These are phyloP conservation scores for Penicillium longicatenatum DNA, from an alignment of 495 filamentous ascomycete genomes.

Conservation along the genomic window DNA sequence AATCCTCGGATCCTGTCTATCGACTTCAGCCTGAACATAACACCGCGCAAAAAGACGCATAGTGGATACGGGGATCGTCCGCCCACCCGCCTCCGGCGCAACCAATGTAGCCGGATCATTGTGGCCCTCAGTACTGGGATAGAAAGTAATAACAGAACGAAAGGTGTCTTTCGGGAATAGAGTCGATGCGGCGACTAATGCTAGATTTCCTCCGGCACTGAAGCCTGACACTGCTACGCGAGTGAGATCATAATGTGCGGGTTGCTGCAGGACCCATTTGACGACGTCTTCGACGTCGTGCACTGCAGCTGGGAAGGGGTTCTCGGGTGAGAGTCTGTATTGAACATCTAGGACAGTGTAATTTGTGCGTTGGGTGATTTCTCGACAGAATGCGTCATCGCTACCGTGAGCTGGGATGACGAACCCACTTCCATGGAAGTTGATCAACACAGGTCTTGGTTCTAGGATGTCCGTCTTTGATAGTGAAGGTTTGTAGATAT, in stretches of 20 bases:
- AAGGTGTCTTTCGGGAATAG: slow-evolving; percentile 2
- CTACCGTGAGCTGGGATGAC: slow-evolving; percentile 32
- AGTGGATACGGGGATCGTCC: slow-evolving; percentile 1
- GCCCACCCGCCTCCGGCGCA: slow-evolving; percentile 7
- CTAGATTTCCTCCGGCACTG: slow-evolving; percentile 14
- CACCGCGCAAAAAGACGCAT: slow-evolving; percentile 1
- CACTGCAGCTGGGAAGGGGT: slow-evolving; percentile 67
- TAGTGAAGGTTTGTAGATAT: slow-evolving; percentile 5
- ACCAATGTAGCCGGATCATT: slow-evolving; percentile 6
- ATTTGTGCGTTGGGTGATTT: slow-evolving; percentile 22
- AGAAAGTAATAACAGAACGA: slow-evolving; percentile 10
- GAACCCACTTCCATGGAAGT: slow-evolving; percentile 35
- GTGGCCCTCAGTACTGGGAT: slow-evolving; percentile 7
- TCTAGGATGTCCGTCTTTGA: neutral
- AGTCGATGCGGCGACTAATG: slow-evolving; percentile 1
- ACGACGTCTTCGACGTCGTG: slow-evolving; percentile 57
- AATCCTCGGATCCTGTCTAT: slow-evolving; percentile 5
- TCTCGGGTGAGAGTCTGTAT: slow-evolving; percentile 72
- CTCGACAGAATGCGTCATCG: slow-evolving; percentile 34
- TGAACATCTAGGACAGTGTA: slow-evolving; percentile 46
- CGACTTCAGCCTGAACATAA: slow-evolving; percentile 4
- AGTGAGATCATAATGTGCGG: slow-evolving; percentile 18
- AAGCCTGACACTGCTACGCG: slow-evolving; percentile 33
- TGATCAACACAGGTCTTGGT: slow-evolving; percentile 30
- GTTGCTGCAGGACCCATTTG: slow-evolving; percentile 16